These are phyloP conservation scores for Colletotrichum sp. DNA, from an alignment of 2,329 filamentous ascomycete genomes.

Conservation along the genomic window DNA sequence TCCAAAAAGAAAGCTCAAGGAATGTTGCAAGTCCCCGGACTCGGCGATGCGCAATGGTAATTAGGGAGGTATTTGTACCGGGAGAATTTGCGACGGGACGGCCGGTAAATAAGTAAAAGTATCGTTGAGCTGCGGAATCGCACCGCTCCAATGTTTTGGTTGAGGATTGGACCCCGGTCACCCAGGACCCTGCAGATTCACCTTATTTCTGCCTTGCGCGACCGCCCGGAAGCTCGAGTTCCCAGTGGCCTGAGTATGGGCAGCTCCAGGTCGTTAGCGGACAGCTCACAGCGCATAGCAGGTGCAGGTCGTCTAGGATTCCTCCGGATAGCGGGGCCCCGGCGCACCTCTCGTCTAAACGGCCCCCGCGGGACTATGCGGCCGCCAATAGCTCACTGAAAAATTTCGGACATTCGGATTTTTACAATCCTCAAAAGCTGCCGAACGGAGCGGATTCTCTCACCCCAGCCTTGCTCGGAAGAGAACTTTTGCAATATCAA, in stretches of 20 bases:
- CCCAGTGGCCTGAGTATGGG: slow-evolving; percentile 15
- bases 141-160: slow-evolving; percentile 20
- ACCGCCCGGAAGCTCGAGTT: slow-evolving; percentile 16
- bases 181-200: slow-evolving; percentile 16
- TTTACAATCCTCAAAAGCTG: slow-evolving; percentile 2
- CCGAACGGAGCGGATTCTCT: slow-evolving; percentile 5
- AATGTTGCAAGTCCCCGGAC: background rate
- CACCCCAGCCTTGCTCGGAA: background rate
- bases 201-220: slow-evolving; percentile 18
- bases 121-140: slow-evolving; percentile 3
- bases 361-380: background rate
- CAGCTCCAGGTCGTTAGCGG: background rate
- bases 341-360: slow-evolving; percentile 5
- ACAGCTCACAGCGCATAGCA: background rate
- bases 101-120: background rate
- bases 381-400: background rate
- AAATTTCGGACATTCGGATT: slow-evolving; percentile 21
- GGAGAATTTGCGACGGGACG: background rate
- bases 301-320: background rate
- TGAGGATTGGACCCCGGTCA: background rate
- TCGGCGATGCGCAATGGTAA: background rate
- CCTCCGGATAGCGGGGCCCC: slow-evolving; percentile 12
- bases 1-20: background rate
- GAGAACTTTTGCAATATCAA: background rate
- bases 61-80: background rate